Evolutionary conservation across 2,329 filamentous ascomycete genomes (phyloP).

Genomic region (Venturia carpophila): DNA sequence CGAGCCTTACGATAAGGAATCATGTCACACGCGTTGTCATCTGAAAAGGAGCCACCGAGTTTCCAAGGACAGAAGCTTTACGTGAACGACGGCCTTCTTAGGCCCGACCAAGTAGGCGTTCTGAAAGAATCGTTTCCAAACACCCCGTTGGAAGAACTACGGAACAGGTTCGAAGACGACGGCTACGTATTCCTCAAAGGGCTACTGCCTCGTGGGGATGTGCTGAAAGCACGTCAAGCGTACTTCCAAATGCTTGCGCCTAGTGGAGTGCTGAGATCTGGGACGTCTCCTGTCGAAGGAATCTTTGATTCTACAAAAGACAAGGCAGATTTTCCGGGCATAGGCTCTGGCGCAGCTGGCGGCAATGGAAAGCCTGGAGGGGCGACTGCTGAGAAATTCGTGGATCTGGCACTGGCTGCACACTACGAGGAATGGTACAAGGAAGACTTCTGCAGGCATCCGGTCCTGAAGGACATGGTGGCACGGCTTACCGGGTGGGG

Average conservation of each 20-base stretch:
- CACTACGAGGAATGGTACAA: conserved; percentile 36
- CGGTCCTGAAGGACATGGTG: conserved; percentile 43
- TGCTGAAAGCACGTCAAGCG: conserved; percentile 43
- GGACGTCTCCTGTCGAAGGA: conserved; percentile 42
- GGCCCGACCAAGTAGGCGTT: conserved; percentile 36
- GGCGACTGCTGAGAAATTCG: conserved; percentile 36
- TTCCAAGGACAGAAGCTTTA: conserved; percentile 25
- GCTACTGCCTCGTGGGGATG: conserved; percentile 45
- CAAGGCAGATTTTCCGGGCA: conserved; percentile 42
- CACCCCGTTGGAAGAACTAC: conserved; percentile 42
- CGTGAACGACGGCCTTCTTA: conserved; percentile 42
- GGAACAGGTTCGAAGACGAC: conserved; percentile 40
- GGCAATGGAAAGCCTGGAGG: conserved; percentile 41
- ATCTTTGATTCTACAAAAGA: conserved; percentile 43
- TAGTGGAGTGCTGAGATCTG: conserved; percentile 49
- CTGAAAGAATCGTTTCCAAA: conserved; percentile 38
- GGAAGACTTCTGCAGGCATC: conserved; percentile 48
- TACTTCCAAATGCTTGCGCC: conserved; percentile 49
- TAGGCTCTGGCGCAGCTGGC: conserved; percentile 44
- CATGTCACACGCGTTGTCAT: neutral
- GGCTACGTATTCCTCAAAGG: conserved; percentile 51
- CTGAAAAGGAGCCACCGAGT: neutral
- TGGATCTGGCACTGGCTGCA: conserved; percentile 46
- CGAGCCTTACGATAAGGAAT: neutral
- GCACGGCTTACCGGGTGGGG: conserved; percentile 48